These are phyloP conservation scores for Scorias spongiosa DNA, from an alignment of 2,329 filamentous ascomycete species.

Conservation along the genomic window DNA sequence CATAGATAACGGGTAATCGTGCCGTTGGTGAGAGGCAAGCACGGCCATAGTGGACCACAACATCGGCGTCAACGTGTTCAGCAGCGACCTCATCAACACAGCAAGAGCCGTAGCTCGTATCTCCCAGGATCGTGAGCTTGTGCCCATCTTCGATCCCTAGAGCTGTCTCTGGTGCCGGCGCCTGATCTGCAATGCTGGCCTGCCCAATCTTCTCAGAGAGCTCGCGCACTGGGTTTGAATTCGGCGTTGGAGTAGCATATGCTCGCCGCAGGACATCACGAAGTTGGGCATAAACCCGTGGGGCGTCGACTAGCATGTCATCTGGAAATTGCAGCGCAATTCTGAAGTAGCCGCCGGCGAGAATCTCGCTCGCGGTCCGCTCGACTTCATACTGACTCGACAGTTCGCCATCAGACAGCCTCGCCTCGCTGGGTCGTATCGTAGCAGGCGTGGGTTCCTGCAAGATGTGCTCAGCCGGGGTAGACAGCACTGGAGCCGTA, in stretches of 20 bases:
- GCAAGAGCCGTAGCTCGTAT: slow-evolving; percentile 93
- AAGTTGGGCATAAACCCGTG: slow-evolving; percentile 58
- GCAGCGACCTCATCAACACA: slow-evolving; percentile 95
- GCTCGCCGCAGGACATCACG: slow-evolving; percentile 30
- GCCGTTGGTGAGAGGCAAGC: slow-evolving; percentile 85
- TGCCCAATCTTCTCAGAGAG: background rate
- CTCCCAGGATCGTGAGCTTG: slow-evolving; percentile 69
- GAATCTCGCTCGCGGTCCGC: slow-evolving; percentile 63
- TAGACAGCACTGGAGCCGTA: slow-evolving; percentile 43
- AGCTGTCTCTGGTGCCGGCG: slow-evolving; percentile 1
- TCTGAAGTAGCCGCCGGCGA: slow-evolving; percentile 52
- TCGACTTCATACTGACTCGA: slow-evolving; percentile 68
- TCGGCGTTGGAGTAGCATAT: background rate
- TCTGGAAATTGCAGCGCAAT: slow-evolving; percentile 95
- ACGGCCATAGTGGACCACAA: slow-evolving; percentile 85
- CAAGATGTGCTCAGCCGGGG: slow-evolving; percentile 46
- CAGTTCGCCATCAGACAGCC: slow-evolving; percentile 53
- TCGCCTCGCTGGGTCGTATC: slow-evolving; percentile 12
- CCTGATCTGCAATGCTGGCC: background rate
- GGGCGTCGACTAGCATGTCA: slow-evolving; percentile 74
- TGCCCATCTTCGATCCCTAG: slow-evolving; percentile 21
- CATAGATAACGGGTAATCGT: slow-evolving; percentile 72
- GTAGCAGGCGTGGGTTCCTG: slow-evolving; percentile 35
- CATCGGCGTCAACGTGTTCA: slow-evolving; percentile 80
- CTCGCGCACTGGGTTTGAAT: background rate